phyloP scores from a whole-genome alignment of 2,329 filamentous ascomycete species.

The Coniochaeta sp. region DNA sequence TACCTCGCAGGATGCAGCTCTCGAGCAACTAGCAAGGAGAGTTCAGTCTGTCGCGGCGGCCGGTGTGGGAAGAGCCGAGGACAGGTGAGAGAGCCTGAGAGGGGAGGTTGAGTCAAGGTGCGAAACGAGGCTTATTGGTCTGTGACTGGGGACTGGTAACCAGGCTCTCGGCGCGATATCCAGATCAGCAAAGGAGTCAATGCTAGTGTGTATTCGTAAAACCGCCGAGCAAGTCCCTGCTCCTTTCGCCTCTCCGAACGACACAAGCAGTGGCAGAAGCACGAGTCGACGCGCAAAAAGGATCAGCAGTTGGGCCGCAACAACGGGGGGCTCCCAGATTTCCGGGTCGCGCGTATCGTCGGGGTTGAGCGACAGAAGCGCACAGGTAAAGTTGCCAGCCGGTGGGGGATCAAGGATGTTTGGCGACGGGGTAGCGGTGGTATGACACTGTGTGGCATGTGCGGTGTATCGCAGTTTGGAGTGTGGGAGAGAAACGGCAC shows the following conservation, averaged over 20 bases:
- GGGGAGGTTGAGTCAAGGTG: background rate
- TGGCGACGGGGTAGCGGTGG: background rate
- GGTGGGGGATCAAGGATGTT: background rate
- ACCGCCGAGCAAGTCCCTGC: background rate
- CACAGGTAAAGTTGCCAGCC: background rate
- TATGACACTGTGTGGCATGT: background rate
- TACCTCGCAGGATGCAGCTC: background rate
- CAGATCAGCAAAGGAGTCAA: background rate
- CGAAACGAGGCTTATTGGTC: background rate
- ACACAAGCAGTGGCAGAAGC: background rate
- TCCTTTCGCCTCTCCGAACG: background rate
- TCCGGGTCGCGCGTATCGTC: slow-evolving; percentile 2
- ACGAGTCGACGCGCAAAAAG: background rate
- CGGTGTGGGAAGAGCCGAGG: background rate
- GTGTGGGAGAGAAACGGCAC: background rate
- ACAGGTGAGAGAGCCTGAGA: background rate
- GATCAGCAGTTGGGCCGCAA: slow-evolving; percentile 5
- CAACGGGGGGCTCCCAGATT: slow-evolving; percentile 1
- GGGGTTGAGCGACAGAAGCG: background rate
- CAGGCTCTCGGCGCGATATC: background rate
- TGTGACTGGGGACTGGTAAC: background rate
- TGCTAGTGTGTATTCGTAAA: background rate
- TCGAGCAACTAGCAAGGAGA: background rate
- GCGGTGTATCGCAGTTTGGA: background rate
- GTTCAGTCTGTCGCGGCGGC: background rate